Evolutionary conservation across 495 filamentous ascomycete genomes (phyloP), one percentile per base, ranked within the genome.

Genomic region (Penicillium daleae): DNA sequence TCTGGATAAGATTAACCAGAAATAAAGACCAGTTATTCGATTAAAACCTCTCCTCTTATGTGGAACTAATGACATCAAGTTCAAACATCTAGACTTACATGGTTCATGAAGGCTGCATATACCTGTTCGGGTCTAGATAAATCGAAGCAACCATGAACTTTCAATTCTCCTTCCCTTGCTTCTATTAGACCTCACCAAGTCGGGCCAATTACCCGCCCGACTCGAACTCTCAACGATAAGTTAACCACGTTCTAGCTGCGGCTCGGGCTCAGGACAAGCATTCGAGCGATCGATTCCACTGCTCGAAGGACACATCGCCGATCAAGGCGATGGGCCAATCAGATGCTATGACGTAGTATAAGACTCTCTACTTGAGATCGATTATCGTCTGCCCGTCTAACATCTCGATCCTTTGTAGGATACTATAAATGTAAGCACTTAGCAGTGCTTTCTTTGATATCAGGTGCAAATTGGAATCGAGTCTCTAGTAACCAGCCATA

Each of bases 221-320:
- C 35, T 17, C 12, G 13, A 39, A 39, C 29, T 31, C 29, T 31
- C 7, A 4, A 31, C 29, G 7, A 39, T 13, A 39, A 4, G 35
- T 13, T 39, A 39, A 17, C 9, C 10, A 31, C 29, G 35, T 39
- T 39, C 4, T 39, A 21, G n/a, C 4, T 21, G 8, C 40, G 40
- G n/a, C 40, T 44, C 40, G 40, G 40, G 40, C 8, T 44, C 40
- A n/a, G 40, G 40, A 44, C 40, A 44, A 44, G 40, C 40, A 44
- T 44, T 44, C n/a, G n/a, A 7, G n/a, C 40, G 8, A 39, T 15
- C 4, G 12, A 12, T 13, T 39, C n/a, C n/a, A 21, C 40, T 2
- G 1, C n/a, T 44, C n/a, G 13, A 21, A 37, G 33, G 40, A 44
- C 29, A 31, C 29, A 8, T 44, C 40, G 40, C 40, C n/a, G 40